Conservation (phyloP, 345 rosid species). For the Dipteronia sinensis region DNA sequence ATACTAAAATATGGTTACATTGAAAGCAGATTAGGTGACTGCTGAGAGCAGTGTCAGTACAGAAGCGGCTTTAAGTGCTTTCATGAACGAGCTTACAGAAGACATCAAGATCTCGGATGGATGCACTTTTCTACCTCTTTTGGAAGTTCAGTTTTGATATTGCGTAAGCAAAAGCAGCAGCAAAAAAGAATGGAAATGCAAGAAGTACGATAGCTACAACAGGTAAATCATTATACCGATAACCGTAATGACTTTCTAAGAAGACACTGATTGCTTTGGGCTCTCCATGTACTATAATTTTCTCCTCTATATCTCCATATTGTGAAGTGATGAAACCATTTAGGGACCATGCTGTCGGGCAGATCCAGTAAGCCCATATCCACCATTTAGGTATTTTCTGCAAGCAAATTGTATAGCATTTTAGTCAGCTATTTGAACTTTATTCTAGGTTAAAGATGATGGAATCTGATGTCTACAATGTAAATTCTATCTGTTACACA, state of each 20-base stretch:
- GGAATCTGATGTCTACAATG: neutral
- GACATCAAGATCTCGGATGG: neutral
- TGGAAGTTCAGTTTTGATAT: slow-evolving; percentile 48
- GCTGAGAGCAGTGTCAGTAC: no score
- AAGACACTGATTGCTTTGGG: slow-evolving; percentile 26
- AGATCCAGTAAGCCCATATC: slow-evolving; percentile 46
- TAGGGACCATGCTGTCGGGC: slow-evolving; percentile 44
- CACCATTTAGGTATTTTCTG: slow-evolving; percentile 53
- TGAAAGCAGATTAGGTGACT: no score
- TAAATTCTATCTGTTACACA: no score
- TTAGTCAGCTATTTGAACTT: neutral
- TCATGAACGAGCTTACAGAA: neutral
- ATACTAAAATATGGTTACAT: no score
- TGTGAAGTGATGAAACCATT: slow-evolving; percentile 42
- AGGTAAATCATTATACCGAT: slow-evolving; percentile 28
- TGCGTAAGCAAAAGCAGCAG: slow-evolving; percentile 29
- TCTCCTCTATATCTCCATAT: slow-evolving; percentile 40
- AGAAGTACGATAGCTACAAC: slow-evolving; percentile 26
- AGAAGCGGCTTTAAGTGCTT: no score
- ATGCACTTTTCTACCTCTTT: slow-evolving; percentile 20
- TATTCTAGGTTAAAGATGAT: neutral
- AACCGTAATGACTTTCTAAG: slow-evolving; percentile 36
- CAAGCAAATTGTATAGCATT: slow-evolving; percentile 1
- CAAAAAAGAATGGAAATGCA: slow-evolving; percentile 35
- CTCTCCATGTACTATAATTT: slow-evolving; percentile 34